Evolutionary conservation across 2,329 filamentous ascomycete genomes (phyloP), one percentile per base, ranked within the genome.

Genomic region (Colletotrichum somersetense): DNA sequence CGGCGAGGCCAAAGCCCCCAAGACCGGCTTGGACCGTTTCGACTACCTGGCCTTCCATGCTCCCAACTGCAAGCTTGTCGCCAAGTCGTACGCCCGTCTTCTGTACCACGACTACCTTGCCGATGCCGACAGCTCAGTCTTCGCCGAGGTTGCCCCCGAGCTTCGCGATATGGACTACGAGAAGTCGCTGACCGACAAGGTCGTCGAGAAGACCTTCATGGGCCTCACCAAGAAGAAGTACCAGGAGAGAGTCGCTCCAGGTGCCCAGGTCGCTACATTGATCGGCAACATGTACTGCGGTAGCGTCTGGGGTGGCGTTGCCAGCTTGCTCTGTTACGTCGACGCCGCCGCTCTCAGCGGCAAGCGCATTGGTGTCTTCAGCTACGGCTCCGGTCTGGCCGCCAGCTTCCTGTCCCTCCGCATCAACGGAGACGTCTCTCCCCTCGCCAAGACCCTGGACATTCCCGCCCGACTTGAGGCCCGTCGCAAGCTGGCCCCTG

Each of bases 161-260:
- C 84, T 96, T 73, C 90, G 91, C 75, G 92, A 94, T 78, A 87
- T 96, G 83, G 91, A 93, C 80, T 96, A 96, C 83, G 86, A 91
- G 79, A 91, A 91, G 83, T 96, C 93, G 3, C 83, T 96, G 77
- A 90, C 89, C 74, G 93, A 96, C 86, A 95, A 94, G 87, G 88
- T 87, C 65, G 89, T 96, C 50, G 93, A 96, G 87, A 96, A 96
- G 90, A 92, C 91, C 74, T 96, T 96, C 82, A 93, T 96, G 91
- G 87, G 81, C 70, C 87, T 96, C 77, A 91, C 92, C 81, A 96
- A 96, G 90, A 95, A 95, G 88, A 89, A 89, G 77, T 96, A 93
- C 84, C 88, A 90, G 80, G 92, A 95, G 83, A 91, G 93, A 78
- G 91, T 96, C 77, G 86, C 87, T 80, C 92, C 92, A 64, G 85